These are phyloP conservation scores for Ceratobasidium sp. DNA, from an alignment of 1,284 basidiomycete genomes.

Conservation along the genomic window DNA sequence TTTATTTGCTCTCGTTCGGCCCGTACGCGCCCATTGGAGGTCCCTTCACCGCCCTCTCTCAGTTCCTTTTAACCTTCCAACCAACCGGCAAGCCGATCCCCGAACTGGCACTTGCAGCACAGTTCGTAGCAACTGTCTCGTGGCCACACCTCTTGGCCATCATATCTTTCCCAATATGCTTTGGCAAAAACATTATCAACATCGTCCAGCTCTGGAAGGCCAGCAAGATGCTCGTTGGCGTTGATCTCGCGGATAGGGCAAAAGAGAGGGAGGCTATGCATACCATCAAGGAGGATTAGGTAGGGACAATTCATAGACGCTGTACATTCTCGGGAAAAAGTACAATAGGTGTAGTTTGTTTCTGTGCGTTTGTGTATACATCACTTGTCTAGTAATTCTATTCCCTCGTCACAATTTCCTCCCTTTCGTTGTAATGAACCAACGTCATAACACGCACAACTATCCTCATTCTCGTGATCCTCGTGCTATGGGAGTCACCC, in stretches of 20 bases:
- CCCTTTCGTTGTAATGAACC: neutral
- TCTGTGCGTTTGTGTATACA: constrained; percentile 6
- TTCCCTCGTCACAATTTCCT: neutral
- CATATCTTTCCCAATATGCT: constrained; percentile 74
- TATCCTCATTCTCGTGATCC: neutral
- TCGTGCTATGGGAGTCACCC: too few relatives aligned
- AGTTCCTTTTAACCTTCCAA: constrained; percentile 43
- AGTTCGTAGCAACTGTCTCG: constrained; percentile 59
- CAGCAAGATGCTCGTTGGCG: constrained; percentile 91
- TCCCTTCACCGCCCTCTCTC: constrained; percentile 42
- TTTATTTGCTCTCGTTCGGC: constrained; percentile 94
- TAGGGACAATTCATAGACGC: neutral
- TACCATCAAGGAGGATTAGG: constrained; percentile 19
- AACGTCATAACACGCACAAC: neutral
- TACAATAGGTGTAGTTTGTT: constrained; percentile 23
- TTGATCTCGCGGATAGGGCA: constrained; percentile 84
- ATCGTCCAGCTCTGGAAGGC: constrained; percentile 99
- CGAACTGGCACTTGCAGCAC: constrained; percentile 46
- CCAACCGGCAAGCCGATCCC: constrained; percentile 43
- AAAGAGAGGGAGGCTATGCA: constrained; percentile 63
- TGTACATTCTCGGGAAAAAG: constrained; percentile 26
- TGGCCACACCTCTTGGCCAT: constrained; percentile 82
- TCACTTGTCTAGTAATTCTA: constrained; percentile 22
- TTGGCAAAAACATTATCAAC: constrained; percentile 93
- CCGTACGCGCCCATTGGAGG: constrained; percentile 62